phyloP scores from a whole-genome alignment of 2,329 filamentous ascomycete genomes.

The Escovopsis sp. region DNA sequence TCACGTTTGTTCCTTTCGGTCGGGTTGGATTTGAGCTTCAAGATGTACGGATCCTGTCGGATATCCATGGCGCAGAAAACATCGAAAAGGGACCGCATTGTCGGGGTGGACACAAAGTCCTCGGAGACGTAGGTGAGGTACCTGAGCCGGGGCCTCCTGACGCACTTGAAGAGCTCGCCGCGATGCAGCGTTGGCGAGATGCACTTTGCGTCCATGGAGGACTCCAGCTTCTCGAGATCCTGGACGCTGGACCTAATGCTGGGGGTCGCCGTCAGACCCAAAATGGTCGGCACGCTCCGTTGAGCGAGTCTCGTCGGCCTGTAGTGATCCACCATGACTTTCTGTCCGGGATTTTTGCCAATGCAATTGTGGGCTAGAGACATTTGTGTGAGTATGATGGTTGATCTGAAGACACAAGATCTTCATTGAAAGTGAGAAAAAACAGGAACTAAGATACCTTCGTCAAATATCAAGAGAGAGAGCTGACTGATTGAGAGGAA shows the following conservation, averaged over 20 bases:
- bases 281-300: conserved; percentile 42
- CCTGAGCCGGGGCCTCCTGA: conserved; percentile 47
- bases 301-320: conserved; percentile 28
- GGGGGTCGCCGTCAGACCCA: conserved; percentile 72
- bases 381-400: no score
- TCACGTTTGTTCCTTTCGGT: conserved; percentile 24
- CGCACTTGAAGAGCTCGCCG: conserved; percentile 50
- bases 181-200: conserved; percentile 53
- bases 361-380: conserved; percentile 59
- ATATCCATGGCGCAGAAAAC: conserved; percentile 36
- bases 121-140: conserved; percentile 17
- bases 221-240: conserved; percentile 47
- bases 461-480: conserved; percentile 64
- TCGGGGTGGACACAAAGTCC: conserved; percentile 11
- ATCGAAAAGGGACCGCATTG: conserved; percentile 28
- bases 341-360: conserved; percentile 45
- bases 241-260: conserved; percentile 42
- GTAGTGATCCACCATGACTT: conserved; percentile 62
- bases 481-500: conserved; percentile 53
- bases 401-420: no score
- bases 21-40: conserved; percentile 26
- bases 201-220: conserved; percentile 53
- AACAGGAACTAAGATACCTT: no score
- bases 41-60: conserved; percentile 43
- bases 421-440: no score